Evolutionary conservation across 768 basidiomycete genomes (phyloP), one percentile per base, ranked within the genome.

Genomic region (Tylopilus cervinicoccineus): DNA sequence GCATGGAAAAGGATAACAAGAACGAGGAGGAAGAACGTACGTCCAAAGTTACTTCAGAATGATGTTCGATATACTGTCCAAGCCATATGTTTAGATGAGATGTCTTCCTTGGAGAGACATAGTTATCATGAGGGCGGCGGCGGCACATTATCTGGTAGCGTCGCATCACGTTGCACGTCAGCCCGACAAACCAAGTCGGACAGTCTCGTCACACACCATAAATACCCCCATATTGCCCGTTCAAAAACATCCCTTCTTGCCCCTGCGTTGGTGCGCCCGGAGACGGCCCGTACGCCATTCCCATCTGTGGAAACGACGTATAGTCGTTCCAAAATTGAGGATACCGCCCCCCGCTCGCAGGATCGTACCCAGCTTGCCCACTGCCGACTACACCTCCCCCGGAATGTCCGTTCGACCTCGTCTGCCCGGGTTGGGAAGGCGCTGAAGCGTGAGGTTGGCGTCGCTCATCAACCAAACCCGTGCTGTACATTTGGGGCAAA

Each of bases 401-500:
- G 7, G 58, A 39, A 37, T 65, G 54, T 4, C 50, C 53, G 16
- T 43, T 49, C 26, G 50, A 23, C 43, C 64, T 59, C 19, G 47
- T 9, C 3, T 55, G 57, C 27, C 46, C 54, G 6, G 57, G 62
- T 26, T 55, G 60, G 1, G 53, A 52, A 23, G 61, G 33, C n/a
- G 55, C 28, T 50, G 55, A 23, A 2, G 28, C 31, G 2, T 51
- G 51, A 0, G 46, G 51, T 16, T 40, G 44, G 10, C 73, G 72
- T 31, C 74, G 70, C 33, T 79, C 78, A 51, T 81, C 82, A 3
- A 78, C 73, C 39, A 87, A 67, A 0, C 85, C 86, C 5, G 86
- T 86, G 66, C 84, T 87, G 61, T 86, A 88, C 56, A 83, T 70
- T 53, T 86, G 85, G 0, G 86, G 84, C 36, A 88, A 74, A 22